Evolutionary conservation across 1,139 yeast genomes (phyloP).

Genomic region (Torulaspora pretoriensis): DNA sequence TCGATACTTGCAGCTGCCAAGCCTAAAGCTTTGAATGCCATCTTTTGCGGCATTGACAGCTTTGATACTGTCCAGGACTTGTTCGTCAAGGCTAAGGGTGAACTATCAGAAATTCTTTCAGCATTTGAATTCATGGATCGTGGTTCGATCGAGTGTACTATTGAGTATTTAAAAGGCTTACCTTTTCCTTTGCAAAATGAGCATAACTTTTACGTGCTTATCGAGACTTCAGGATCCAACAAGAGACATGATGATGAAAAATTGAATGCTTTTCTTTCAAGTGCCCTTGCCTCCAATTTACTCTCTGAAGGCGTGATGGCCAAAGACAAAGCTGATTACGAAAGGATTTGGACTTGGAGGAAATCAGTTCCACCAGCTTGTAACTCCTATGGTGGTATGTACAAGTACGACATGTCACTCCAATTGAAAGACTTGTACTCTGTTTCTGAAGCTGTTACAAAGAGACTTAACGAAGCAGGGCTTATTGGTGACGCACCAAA

Average conservation of each 20-base stretch:
- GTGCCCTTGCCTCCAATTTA: conserved; percentile 68
- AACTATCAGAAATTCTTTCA: conserved; percentile 74
- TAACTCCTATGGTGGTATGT: conserved; percentile 80
- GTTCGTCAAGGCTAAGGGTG: conserved; percentile 66
- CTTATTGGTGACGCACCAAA: conserved; percentile 61
- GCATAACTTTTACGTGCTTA: conserved; percentile 76
- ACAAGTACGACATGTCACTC: conserved; percentile 85
- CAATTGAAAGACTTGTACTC: conserved; percentile 77
- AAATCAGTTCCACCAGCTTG: conserved; percentile 82
- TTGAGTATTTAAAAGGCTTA: conserved; percentile 46
- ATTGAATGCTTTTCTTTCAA: conserved; percentile 67
- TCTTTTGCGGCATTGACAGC: conserved; percentile 70
- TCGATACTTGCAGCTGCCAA: conserved; percentile 81
- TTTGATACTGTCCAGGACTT: conserved; percentile 75
- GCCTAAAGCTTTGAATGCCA: conserved; percentile 76
- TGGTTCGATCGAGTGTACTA: conserved; percentile 59
- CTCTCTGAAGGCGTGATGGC: conserved; percentile 87
- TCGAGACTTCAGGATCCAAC: conserved; percentile 85
- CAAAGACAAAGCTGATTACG: conserved; percentile 78
- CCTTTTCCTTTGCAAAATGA: conserved; percentile 66
- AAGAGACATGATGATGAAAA: conserved; percentile 72
- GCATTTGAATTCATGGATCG: conserved; percentile 89
- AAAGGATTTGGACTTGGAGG: conserved; percentile 82
- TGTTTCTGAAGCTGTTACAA: conserved; percentile 66
- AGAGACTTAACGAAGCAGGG: conserved; percentile 50